phyloP scores from a whole-genome alignment of 2,329 filamentous ascomycete species.

The Claviceps sp. region DNA sequence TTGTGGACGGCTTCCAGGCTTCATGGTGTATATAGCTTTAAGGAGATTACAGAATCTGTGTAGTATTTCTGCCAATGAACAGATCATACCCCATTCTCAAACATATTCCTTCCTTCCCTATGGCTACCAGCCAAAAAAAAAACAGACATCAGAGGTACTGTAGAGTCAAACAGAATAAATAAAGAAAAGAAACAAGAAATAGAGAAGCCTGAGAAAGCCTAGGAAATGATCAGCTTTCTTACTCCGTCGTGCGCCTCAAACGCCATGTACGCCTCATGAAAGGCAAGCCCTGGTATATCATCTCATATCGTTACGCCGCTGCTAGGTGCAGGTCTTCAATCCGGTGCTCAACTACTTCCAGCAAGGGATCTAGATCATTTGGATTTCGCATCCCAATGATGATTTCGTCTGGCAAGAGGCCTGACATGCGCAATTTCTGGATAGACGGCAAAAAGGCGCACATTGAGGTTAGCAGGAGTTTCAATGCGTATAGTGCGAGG shows the following conservation, averaged over 20 bases:
- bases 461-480: background rate
- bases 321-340: conserved; percentile 35
- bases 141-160: too few relatives aligned
- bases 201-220: background rate
- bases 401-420: conserved; percentile 53
- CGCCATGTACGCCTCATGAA: background rate
- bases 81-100: too few relatives aligned
- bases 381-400: conserved; percentile 67
- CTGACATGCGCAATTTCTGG: conserved; percentile 36
- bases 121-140: background rate
- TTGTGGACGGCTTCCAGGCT: background rate
- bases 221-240: background rate
- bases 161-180: background rate
- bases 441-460: background rate
- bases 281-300: background rate
- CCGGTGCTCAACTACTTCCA: conserved; percentile 57
- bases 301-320: background rate
- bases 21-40: background rate
- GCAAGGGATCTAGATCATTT: conserved; percentile 55
- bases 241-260: background rate
- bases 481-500: background rate
- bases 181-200: background rate
- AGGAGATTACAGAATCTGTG: too few relatives aligned
- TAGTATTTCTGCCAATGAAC: too few relatives aligned
- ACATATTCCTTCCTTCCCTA: background rate